Base-by-base conservation (phyloP, 139 green algal species). In the Tetraselmis striata region DNA sequence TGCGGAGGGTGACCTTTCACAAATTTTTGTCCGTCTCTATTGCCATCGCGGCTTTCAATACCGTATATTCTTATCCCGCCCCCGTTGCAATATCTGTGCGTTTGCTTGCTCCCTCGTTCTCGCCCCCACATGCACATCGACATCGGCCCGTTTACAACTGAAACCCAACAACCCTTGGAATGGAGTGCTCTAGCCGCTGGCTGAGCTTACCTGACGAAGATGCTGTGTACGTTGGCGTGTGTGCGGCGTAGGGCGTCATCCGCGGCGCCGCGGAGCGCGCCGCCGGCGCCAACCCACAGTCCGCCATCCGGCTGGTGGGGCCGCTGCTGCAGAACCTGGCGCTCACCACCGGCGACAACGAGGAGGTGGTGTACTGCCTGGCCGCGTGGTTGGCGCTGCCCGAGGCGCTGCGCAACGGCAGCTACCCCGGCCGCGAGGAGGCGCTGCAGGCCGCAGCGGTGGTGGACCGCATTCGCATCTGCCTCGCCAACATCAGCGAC, bases 361-460 rank as follows among this genome's bases (percentile, higher is more conserved):
- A 98, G 89, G 96, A 99, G 90, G 83, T 99, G 31, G 95, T 93
- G 88, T 99, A 95, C 92, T 98, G 95, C 90, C 89, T 99, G 31
- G 97, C 98, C 87, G 93, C 93, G 23, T 95, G 94, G 90, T 86
- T 90, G 29, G 93, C 90, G 30, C 92, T 97, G 83, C 93, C 94
- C 24, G 32, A 58, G 18, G 81, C 77, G 1, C 82, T 96, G 28
- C 88, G 88, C 79, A 80, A 80, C 23, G 93, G 94, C n/a, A 84
- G 87, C 28, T 85, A 85, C 28, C 89, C 92, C 74, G 88, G 29
- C 67, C 92, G 93, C 79, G 95, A 98, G 82, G 92, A 98, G 31
- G 95, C 95, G 2, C 91, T 98, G 30, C 85, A 85, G 83, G 94
- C 93, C 24, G 93, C 95, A 75, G 92, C 96, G 0, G 95, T 98